phyloP scores from a whole-genome alignment of 2,329 filamentous ascomycete species.

The Colletotrichum sp. region DNA sequence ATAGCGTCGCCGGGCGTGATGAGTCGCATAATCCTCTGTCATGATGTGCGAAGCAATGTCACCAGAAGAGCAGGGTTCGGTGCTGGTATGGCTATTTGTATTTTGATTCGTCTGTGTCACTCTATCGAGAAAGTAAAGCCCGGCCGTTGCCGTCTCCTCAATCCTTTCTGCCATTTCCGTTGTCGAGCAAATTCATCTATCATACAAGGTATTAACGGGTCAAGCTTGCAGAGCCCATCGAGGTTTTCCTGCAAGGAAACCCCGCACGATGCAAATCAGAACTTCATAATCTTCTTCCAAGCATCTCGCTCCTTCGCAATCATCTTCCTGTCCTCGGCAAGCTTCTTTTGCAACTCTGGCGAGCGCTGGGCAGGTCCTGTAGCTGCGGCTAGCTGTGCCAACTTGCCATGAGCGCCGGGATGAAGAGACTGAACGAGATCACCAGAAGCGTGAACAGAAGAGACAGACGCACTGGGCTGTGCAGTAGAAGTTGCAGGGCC shows the following conservation, averaged over 20 bases:
- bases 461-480: background rate
- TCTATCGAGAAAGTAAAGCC: background rate
- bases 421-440: background rate
- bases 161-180: background rate
- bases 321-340: background rate
- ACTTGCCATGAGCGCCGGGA: background rate
- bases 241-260: background rate
- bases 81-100: background rate
- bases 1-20: background rate
- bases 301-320: constrained; percentile 6
- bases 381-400: background rate
- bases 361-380: background rate
- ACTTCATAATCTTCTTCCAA: constrained; percentile 3
- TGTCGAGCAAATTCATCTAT: background rate
- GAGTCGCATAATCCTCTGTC: background rate
- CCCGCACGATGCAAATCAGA: background rate
- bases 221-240: background rate
- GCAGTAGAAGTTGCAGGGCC: background rate
- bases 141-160: background rate
- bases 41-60: background rate
- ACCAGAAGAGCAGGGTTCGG: background rate
- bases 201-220: background rate
- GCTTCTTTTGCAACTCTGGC: background rate
- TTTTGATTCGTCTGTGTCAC: background rate
- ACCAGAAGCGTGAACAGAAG: background rate